Evolutionary conservation across 306 rosid species (phyloP), one percentile per base, ranked within the genome.

Genomic region (Cucurbita argyrosperma): DNA sequence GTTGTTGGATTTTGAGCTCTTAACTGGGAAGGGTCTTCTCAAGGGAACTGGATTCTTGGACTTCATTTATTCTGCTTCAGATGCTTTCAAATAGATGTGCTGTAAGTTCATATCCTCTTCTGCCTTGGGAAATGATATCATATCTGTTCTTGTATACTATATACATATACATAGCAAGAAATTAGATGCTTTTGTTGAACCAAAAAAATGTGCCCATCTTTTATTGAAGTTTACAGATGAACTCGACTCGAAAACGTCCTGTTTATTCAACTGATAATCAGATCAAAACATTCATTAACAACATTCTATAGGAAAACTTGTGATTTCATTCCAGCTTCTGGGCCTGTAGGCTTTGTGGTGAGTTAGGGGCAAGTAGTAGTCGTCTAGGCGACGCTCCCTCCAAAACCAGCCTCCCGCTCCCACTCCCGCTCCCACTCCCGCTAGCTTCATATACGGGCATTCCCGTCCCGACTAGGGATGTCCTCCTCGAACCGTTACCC

Each of bases 1-100:
- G 77, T 81, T 90, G 83, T 85, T 93, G 80, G 98, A 93, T 89
- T 85, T 93, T 79, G 98, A 93, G 81, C 96, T 93, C 60, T 84
- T 93, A 80, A 93, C 98, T 66, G 98, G 98, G 45, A 93, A 93
- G 74, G 96, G 98, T 54, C 83, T 93, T 81, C 80, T 93, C 18
- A 89, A 88, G 87, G 98, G 98, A 68, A 93, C 98, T 0, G 98
- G 96, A 52, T 93, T 93, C 90, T 89, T 93, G 86, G 98, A 93
- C 86, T 93, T 93, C 74, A 71, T 93, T 68, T 87, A 93, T 74
- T 82, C 91, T 1, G 74, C 72, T 1, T 82, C 96, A 38, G 85
- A 93, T 75, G 87, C 93, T 76, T 78, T 90, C 78, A 84, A 85
- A 23, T 86, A 88, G 85, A 71, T 74, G 26, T 21, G 1, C 23